phyloP scores from a whole-genome alignment of 257 asterid species.

The Lithospermum erythrorhizon region DNA sequence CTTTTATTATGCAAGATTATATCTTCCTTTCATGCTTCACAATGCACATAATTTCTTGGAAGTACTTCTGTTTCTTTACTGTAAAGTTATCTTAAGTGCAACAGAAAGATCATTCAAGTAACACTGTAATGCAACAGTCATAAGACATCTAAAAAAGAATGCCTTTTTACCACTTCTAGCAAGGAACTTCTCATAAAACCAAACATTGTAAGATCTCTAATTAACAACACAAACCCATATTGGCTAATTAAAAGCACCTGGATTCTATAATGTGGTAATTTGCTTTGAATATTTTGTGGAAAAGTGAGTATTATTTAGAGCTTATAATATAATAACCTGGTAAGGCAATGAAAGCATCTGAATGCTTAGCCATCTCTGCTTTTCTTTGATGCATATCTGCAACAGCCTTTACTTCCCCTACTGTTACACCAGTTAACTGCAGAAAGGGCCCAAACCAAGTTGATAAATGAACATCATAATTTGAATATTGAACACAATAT shows the following conservation, averaged over 20 bases:
- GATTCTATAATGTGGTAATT: conserved; percentile 1
- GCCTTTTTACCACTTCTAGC: not conserved
- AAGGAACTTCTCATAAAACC: not conserved
- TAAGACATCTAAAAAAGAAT: not conserved
- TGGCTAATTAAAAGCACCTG: conserved; percentile 16
- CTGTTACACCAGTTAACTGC: conserved; percentile 95
- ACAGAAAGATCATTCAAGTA: conserved; percentile 3
- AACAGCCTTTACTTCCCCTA: conserved; percentile 98
- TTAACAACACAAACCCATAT: not conserved
- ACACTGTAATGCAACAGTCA: not conserved
- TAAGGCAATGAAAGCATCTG: conserved; percentile 98
- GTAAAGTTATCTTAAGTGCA: not conserved
- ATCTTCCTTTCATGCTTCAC: not conserved
- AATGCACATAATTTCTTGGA: not conserved
- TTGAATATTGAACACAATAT: conserved; percentile 7
- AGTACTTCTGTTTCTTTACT: not conserved
- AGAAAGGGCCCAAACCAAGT: conserved; percentile 19
- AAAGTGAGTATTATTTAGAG: conserved; percentile 7
- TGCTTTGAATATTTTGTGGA: conserved; percentile 7
- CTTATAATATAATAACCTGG: conserved; percentile 60
- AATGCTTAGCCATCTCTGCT: conserved; percentile 94
- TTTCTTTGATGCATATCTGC: conserved; percentile 98
- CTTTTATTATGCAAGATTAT: not conserved
- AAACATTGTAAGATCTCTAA: not conserved
- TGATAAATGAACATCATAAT: not conserved